phyloP scores from a whole-genome alignment of 768 basidiomycete genomes.

The Mycena latifolia region DNA sequence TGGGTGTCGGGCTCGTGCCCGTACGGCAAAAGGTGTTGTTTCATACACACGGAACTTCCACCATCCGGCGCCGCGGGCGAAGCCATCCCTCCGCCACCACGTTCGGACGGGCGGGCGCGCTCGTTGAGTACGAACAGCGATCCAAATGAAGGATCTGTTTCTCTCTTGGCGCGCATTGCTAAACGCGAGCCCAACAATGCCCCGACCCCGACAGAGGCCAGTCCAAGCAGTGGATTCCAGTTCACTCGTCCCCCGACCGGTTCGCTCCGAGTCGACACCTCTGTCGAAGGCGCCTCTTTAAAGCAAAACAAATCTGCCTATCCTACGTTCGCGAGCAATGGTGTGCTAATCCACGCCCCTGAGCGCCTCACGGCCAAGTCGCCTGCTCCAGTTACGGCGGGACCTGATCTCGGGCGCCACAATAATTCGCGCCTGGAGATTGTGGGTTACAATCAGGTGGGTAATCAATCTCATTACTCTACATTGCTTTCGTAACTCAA shows the following conservation, averaged over 20 bases:
- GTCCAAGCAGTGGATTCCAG: slow-evolving; percentile 59
- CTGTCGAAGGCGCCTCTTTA: slow-evolving; percentile 66
- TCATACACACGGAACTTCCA: slow-evolving; percentile 92
- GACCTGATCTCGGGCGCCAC: slow-evolving; percentile 87
- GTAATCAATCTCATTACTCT: slow-evolving; percentile 52
- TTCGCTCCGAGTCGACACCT: slow-evolving; percentile 80
- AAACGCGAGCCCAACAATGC: slow-evolving; percentile 61
- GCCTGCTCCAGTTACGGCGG: slow-evolving; percentile 86
- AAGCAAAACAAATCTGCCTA: slow-evolving; percentile 92
- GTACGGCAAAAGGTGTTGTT: slow-evolving; percentile 93
- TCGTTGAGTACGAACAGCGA: slow-evolving; percentile 85
- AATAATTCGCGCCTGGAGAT: slow-evolving; percentile 79
- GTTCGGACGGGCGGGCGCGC: slow-evolving; percentile 69
- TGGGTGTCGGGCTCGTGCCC: slow-evolving; percentile 96
- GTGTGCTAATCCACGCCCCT: slow-evolving; percentile 67
- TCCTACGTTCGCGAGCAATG: slow-evolving; percentile 74
- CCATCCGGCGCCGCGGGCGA: slow-evolving; percentile 69
- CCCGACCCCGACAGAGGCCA: slow-evolving; percentile 69
- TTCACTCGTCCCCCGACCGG: slow-evolving; percentile 76
- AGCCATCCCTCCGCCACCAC: slow-evolving; percentile 65
- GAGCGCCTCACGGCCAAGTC: slow-evolving; percentile 75
- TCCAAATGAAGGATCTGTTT: slow-evolving; percentile 77
- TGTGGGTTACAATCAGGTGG: slow-evolving; percentile 79
- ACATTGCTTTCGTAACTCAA: slow-evolving; percentile 11
- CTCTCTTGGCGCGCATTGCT: slow-evolving; percentile 82